Evolutionary conservation across 2,329 filamentous ascomycete genomes (phyloP).

Genomic region (Lachnellula suecica): DNA sequence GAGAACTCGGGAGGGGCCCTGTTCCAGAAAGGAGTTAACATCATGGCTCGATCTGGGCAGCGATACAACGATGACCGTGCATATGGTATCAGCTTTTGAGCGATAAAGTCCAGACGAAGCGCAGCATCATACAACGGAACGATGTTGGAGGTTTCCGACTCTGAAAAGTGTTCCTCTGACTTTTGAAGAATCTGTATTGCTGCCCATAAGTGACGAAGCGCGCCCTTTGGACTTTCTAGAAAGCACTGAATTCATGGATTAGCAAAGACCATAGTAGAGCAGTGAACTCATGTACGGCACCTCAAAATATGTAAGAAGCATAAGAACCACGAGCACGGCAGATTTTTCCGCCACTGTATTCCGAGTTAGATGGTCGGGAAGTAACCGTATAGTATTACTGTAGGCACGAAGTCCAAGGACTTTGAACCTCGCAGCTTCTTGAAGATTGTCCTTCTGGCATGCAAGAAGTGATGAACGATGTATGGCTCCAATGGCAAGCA

Average conservation of each 20-base stretch:
- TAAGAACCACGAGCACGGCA: conserved; percentile 15
- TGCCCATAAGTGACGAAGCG: conserved; percentile 21
- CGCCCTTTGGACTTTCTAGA: conserved; percentile 16
- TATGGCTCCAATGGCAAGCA: conserved; percentile 20
- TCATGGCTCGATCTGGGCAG: conserved; percentile 5
- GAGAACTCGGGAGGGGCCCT: conserved; percentile 6
- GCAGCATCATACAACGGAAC: conserved; percentile 18
- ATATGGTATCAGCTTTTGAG: conserved; percentile 20
- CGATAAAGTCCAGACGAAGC: conserved; percentile 19
- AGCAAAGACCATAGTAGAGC: not conserved
- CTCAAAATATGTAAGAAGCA: conserved; percentile 21
- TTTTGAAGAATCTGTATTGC: conserved; percentile 19
- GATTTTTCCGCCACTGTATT: conserved; percentile 1
- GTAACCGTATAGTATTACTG: conserved; percentile 13
- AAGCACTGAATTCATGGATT: conserved; percentile 12
- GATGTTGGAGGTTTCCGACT: conserved; percentile 6
- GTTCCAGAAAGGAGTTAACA: conserved; percentile 19
- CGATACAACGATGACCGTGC: conserved; percentile 16
- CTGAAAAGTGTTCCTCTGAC: conserved; percentile 9
- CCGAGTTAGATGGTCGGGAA: conserved; percentile 8
- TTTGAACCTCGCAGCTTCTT: conserved; percentile 14
- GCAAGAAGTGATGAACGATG: conserved; percentile 20
- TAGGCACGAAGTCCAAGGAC: conserved; percentile 16
- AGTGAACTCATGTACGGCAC: conserved; percentile 2
- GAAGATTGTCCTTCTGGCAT: conserved; percentile 7